Evolutionary conservation across 441 rosid species (phyloP), one percentile per base, ranked within the genome.

Genomic region (Eruca vesicaria): DNA sequence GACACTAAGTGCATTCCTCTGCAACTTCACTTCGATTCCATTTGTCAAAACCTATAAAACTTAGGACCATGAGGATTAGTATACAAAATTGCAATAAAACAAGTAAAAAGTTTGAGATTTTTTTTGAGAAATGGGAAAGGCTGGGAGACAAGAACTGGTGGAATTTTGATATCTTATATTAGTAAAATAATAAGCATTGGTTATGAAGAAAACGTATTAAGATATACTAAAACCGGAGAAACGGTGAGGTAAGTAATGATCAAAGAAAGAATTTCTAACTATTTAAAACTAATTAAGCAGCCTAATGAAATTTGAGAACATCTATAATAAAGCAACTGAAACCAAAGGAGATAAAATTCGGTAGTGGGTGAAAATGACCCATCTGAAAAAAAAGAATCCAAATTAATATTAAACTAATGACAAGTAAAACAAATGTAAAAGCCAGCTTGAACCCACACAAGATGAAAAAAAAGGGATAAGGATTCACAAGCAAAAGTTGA

Each of bases 11-110:
- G 98, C 98, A 84, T 95, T 95, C 78, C 98, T 86, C 84, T 95
- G 99, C 71, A 95, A 84, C 84, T 95, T 95, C 69, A 95, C 99
- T 83, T 92, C 99, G 58, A 92, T 92, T 65, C 99, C 99, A 80
- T 94, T 94, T 0, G 99, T 92, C 71, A 94, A 89, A 69, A 95
- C 98, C 99, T 95, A 82, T 6, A 35, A 63, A 33, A 6, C 12
- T 5, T 0, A 11, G 61, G 61, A 68, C 12, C 69, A 36, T 6
- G 14, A 23, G 23, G 50, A 16, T 10, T 18, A 18, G 23, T 21
- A 63, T 31, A 69, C n/a, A 2, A 38, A 8, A 16, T 4, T 52
- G 67, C 45, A 60, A 16, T 16, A 18, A 14, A 50, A 48, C 68
- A 52, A 66, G 59, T 72, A 4, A 52, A 67, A 23, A 78, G 62